Evolutionary conservation across 129 eudicot species (phyloP), one percentile per base, ranked within the genome.

Genomic region (Artemisia annua): DNA sequence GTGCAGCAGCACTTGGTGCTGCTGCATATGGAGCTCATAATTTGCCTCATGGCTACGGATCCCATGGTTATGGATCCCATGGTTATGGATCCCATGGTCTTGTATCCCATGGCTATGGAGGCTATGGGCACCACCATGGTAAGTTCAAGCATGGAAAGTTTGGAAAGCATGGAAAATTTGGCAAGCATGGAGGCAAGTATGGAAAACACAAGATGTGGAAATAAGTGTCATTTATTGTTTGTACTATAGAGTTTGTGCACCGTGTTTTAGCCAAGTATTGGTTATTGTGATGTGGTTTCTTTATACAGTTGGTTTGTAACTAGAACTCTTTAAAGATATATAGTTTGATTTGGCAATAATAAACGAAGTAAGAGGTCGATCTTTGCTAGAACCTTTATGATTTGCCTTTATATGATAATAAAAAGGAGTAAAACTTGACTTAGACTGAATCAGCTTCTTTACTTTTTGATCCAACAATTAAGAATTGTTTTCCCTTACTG

Each of bases 121-220:
- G 82, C 43, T 78, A 78, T 72, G 82, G 82, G 28, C 63, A 63
- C 0, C 71, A 78, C 76, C 81, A 78, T 48, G 82, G 82, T 48
- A 78, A 78, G 82, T 78, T 63, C 60, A 78, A 78, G 82, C 82
- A 78, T 19, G 77, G 77, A 12, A 78, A 78, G 72, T 64, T 63
- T 63, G 82, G 82, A 19, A 71, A 64, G 3, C 69, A 64, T 17
- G 69, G 69, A 16, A 64, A 64, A 8, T 64, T 63, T 72, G 81
- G 81, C 56, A 69, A 77, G 28, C 65, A 59, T 68, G 80, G 76
- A 59, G n/a, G n/a, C n/a, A 78, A 78, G 54, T 32, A 43, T 18
- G 82, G 82, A 58, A 71, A 71, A 16, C 78, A 74, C 67, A 73
- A 78, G 43, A 78, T 20, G 62, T 78, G 82, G 82, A 78, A 78